Base-by-base conservation (phyloP, 805 yeast genomes). In the Candida fluviatilis region DNA sequence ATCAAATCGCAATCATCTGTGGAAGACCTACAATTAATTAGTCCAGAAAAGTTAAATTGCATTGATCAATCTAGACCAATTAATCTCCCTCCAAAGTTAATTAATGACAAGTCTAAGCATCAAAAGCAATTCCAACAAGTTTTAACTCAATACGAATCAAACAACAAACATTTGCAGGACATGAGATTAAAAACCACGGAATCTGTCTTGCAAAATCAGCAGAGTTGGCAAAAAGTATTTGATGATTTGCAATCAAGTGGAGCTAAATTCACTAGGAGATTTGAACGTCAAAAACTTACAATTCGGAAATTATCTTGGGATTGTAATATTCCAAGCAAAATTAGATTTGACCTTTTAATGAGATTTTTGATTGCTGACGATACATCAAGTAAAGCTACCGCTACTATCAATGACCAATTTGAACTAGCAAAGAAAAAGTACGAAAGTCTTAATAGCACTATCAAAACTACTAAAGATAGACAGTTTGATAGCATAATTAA, bases 81-180 rank as follows among this genome's bases (percentile, higher is more conserved):
- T 35, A 79, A 86, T 75, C 55, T 81, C 32, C 90, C 90, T 4
- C 88, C 88, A 4, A 82, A 82, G 53, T 63, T 67, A 28, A 51
- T 60, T 3, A 54, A 51, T 10, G 90, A 82, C 50, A 70, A 70
- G 30, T 54, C 62, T 24, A 66, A 66, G 40, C 90, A 82, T 50
- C 80, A 78, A 47, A 65, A 60, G 34, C 80, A 81, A 50, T 71
- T 81, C 39, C 61, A 69, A 33, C 65, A 63, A 58, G 46, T 69
- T 18, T 65, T 76, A 35, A 55, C 66, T 13, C 69, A 58, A 46
- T 64, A 64, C 31, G 70, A 69, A 30, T 15, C 18, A 11, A 54
- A 51, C 27, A 40, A 55, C 14, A 61, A 67, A 35, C 37, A 57
- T 8, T 37, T 51, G 7, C 41, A 46, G 29, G 59, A 53, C 6